Base-by-base conservation (phyloP, 1,284 basidiomycete species). In the Lentinula novae-zelandiae region DNA sequence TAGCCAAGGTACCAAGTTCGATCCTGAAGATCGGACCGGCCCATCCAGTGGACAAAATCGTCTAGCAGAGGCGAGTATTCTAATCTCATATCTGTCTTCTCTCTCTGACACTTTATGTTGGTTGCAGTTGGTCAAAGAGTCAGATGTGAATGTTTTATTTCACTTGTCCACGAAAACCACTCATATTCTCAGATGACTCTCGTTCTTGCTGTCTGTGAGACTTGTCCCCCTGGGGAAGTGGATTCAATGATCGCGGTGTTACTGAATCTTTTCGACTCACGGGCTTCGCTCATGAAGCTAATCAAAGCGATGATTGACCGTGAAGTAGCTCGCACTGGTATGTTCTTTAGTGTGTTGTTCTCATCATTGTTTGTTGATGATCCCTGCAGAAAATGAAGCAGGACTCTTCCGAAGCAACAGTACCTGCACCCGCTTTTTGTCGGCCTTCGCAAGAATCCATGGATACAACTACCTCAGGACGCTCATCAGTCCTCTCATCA, bases 161-260 rank as follows among this genome's bases (percentile, higher is more conserved):
- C 61, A 34, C n/a, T 2, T 42, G 20, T 51, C 12, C 36, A 52
- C 38, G 31, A 27, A 39, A 49, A 49, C 65, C 36, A 60, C 59
- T 66, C 27, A 67, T 69, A 64, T 48, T 53, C 17, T 4, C 17
- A 92, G 89, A 82, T 90, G 78, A 79, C 83, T 8, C 81, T 96
- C 53, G 92, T 91, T 1, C 74, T 95, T 67, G 92, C 93, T 0
- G 89, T 96, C 53, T 93, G 92, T 70, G 92, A 96, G 71, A 84
- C 87, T 1, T 95, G 93, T 67, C 90, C 92, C 4, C 78, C 87
- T 13, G 71, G 72, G 17, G 92, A 95, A 67, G 85, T 91, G 6
- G 93, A 95, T 64, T 87, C 86, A 63, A 88, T 95, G 76, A 88
- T 95, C 50, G 86, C 88, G 1, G 86, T 96, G n/a, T 76, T 97